Conservation (phyloP, 2,329 filamentous ascomycete species). For the Grosmannia penicillata region DNA sequence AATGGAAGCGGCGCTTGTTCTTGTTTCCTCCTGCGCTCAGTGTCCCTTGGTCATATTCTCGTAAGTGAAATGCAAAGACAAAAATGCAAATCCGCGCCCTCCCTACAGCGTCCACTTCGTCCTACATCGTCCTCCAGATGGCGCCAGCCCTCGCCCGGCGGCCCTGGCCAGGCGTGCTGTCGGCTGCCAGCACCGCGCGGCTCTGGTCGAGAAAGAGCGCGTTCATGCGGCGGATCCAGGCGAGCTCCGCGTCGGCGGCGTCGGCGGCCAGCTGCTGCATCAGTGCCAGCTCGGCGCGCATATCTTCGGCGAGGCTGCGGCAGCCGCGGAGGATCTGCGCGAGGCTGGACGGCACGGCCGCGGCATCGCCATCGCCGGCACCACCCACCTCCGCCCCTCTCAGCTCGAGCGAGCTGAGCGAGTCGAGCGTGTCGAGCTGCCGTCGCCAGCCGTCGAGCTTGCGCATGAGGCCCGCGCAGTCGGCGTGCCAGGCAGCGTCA, state of each 20-base stretch:
- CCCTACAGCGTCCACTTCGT: too few relatives aligned
- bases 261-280: slow-evolving; percentile 49
- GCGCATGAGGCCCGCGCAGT: slow-evolving; percentile 34
- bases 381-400: not conserved
- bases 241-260: slow-evolving; percentile 37
- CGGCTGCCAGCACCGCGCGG: too few relatives aligned
- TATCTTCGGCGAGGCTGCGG: slow-evolving; percentile 34
- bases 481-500: slow-evolving; percentile 42
- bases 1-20: too few relatives aligned
- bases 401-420: too few relatives aligned
- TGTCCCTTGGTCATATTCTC: too few relatives aligned
- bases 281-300: slow-evolving; percentile 45
- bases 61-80: not conserved
- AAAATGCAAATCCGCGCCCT: not conserved
- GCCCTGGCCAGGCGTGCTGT: too few relatives aligned
- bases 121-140: slow-evolving; percentile 28
- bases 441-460: slow-evolving; percentile 28
- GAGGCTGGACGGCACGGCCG: slow-evolving; percentile 21
- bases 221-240: slow-evolving; percentile 43
- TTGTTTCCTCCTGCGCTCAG: too few relatives aligned
- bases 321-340: slow-evolving; percentile 32
- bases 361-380: not conserved
- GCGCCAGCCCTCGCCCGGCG: slow-evolving; percentile 27
- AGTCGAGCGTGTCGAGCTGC: slow-evolving; percentile 8
- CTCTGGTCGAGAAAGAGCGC: too few relatives aligned